Evolutionary conservation across 148 eudicot genomes (phyloP), one percentile per base, ranked within the genome.

Genomic region (Arbutus unedo): DNA sequence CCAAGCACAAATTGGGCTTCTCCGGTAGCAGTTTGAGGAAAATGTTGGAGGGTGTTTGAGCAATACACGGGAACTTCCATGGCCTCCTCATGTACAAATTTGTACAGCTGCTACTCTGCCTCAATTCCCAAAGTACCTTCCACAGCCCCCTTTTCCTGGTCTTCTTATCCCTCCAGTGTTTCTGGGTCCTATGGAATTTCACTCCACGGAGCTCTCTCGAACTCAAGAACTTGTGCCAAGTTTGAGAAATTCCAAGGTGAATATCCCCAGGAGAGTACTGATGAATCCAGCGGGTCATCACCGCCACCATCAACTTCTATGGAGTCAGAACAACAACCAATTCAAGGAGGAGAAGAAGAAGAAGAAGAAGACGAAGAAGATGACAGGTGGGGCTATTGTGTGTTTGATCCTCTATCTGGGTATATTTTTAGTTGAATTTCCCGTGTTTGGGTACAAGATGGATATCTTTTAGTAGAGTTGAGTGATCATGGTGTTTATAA

Each of bases 161-260:
- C 90, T 14, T 31, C 62, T 84, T 83, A 82, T 25, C 80, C 77
- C 60, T 87, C 86, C 51, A 72, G 73, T 18, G 76, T 84, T 82
- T 57, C 74, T 81, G 88, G 88, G 67, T 80, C 56, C 78, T 45
- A 13, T 66, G 86, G 84, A 86, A 85, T 85, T 82, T 89, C 86
- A 21, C 79, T 83, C 55, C 90, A 79, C 70, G 87, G 70, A 68
- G n/a, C 85, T 84, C 64, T 48, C 57, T 57, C 79, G 55, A 50
- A 82, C 85, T 80, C 84, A 48, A 90, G 80, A 87, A 87, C 83
- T 64, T 85, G 62, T 82, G 93, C 98, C 81, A 96, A 96, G 88
- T 93, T 96, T 86, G 98, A 91, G 2, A 91, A 91, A 71, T 93
- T 94, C 83, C 91, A 95, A 76, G 90, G 87, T 49, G 90, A 87